These are phyloP conservation scores for Maudiozyma barnettii DNA, from an alignment of 805 yeast species.

Conservation along the genomic window DNA sequence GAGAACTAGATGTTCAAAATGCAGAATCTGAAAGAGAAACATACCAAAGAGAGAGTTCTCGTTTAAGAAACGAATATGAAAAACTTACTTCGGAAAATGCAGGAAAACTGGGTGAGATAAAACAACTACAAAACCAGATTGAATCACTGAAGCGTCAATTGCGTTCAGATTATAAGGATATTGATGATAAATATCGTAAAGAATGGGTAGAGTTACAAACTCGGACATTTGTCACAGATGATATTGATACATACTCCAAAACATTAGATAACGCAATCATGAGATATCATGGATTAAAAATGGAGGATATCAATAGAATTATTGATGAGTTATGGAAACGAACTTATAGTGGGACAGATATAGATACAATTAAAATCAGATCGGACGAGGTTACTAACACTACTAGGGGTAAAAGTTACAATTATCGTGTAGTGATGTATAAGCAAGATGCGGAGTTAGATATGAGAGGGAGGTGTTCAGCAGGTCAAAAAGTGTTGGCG, in stretches of 20 bases:
- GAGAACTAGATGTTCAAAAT: constrained; percentile 39
- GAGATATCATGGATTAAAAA: constrained; percentile 82
- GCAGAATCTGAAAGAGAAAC: constrained; percentile 53
- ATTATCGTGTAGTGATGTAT: constrained; percentile 90
- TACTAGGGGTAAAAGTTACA: constrained; percentile 56
- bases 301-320: constrained; percentile 84
- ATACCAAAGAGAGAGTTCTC: constrained; percentile 49
- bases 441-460: constrained; percentile 87
- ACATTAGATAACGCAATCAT: constrained; percentile 90
- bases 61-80: constrained; percentile 42
- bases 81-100: constrained; percentile 56
- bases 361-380: constrained; percentile 77
- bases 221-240: constrained; percentile 65
- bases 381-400: constrained; percentile 51
- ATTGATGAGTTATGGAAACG: constrained; percentile 88
- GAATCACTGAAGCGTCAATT: constrained; percentile 48
- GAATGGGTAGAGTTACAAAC: constrained; percentile 75
- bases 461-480: constrained; percentile 97
- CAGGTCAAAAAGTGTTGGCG: constrained; percentile 94
- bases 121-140: constrained; percentile 70
- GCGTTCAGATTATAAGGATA: constrained; percentile 57
- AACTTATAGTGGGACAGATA: constrained; percentile 92
- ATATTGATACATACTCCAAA: constrained; percentile 67
- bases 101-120: constrained; percentile 74
- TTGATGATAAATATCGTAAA: constrained; percentile 51